Conservation (phyloP, 768 basidiomycete genomes). For the Cyclocybe cylindracea region DNA sequence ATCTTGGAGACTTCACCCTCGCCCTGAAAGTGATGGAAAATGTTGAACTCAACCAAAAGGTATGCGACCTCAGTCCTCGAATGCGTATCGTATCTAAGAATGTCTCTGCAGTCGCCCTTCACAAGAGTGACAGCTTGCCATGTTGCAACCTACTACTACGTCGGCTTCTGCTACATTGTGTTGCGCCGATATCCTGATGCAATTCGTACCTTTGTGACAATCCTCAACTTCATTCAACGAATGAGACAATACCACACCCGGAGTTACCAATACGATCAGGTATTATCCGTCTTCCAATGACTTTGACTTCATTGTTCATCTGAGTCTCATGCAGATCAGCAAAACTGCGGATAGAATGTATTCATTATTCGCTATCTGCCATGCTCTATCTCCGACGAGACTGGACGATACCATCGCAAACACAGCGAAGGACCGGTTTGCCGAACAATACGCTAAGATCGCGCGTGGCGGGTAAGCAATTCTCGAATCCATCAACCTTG, state of each 20-base stretch:
- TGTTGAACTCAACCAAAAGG: conserved; percentile 91
- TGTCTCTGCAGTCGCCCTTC: conserved; percentile 65
- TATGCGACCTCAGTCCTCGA: conserved; percentile 17
- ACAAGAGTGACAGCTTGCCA: conserved; percentile 96
- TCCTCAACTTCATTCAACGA: conserved; percentile 93
- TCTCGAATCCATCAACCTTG: not conserved
- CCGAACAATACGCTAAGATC: conserved; percentile 90
- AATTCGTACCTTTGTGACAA: conserved; percentile 88
- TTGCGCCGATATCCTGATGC: conserved; percentile 94
- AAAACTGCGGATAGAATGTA: conserved; percentile 99
- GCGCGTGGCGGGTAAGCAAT: conserved; percentile 62
- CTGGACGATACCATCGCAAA: conserved; percentile 95
- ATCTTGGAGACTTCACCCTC: conserved; percentile 94
- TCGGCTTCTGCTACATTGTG: conserved; percentile 97
- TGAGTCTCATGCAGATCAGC: conserved; percentile 65
- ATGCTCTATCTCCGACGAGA: conserved; percentile 88
- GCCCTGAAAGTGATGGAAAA: conserved; percentile 94
- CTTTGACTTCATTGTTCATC: not conserved
- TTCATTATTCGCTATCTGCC: conserved; percentile 91
- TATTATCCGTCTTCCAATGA: conserved; percentile 21
- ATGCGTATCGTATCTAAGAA: conserved; percentile 9
- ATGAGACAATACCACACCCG: conserved; percentile 97
- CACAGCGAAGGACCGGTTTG: conserved; percentile 89
- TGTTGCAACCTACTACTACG: conserved; percentile 93
- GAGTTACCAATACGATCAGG: conserved; percentile 96